These are phyloP conservation scores for Parasarocladium wereldwijsianum DNA, from an alignment of 2,329 filamentous ascomycete species.

Conservation along the genomic window DNA sequence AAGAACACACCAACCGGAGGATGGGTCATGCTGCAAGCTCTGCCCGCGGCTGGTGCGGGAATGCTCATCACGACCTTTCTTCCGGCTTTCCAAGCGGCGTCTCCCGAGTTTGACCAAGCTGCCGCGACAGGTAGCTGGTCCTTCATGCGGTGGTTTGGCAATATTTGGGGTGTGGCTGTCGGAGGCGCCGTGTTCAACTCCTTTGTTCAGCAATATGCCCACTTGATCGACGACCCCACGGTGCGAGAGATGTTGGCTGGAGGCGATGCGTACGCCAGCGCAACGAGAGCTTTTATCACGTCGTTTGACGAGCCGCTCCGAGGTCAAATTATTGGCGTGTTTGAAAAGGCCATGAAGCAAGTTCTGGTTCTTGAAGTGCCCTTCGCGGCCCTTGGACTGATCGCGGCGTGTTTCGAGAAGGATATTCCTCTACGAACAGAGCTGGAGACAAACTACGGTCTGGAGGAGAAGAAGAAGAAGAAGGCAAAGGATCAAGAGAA, in stretches of 20 bases:
- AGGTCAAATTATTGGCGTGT: slow-evolving; percentile 12
- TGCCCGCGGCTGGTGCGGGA: slow-evolving; percentile 25
- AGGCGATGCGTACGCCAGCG: slow-evolving; percentile 15
- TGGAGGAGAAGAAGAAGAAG: slow-evolving; percentile 9
- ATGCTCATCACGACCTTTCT: slow-evolving; percentile 26
- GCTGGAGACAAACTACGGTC: slow-evolving; percentile 14
- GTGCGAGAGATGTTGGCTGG: slow-evolving; percentile 8
- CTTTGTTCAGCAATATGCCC: slow-evolving; percentile 9
- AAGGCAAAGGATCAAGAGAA: too few species aligned
- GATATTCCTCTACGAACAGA: slow-evolving; percentile 12
- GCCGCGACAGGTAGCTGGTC: slow-evolving; percentile 21
- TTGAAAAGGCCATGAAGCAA: slow-evolving; percentile 10
- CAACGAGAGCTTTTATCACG: slow-evolving; percentile 11
- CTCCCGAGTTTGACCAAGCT: slow-evolving; percentile 19
- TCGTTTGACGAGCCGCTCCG: slow-evolving; percentile 9
- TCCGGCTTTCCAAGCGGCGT: slow-evolving; percentile 24
- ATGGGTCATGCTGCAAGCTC: slow-evolving; percentile 25
- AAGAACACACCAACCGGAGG: slow-evolving; percentile 14
- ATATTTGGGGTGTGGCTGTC: slow-evolving; percentile 29
- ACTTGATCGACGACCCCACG: slow-evolving; percentile 9
- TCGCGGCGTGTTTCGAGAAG: slow-evolving; percentile 13
- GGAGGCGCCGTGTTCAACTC: slow-evolving; percentile 17
- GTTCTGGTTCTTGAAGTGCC: slow-evolving; percentile 11
- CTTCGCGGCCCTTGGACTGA: slow-evolving; percentile 9
- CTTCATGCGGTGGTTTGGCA: slow-evolving; percentile 29